Evolutionary conservation across 2,329 filamentous ascomycete genomes (phyloP), one percentile per base, ranked within the genome.

Genomic region (Epicoccum nigrum): DNA sequence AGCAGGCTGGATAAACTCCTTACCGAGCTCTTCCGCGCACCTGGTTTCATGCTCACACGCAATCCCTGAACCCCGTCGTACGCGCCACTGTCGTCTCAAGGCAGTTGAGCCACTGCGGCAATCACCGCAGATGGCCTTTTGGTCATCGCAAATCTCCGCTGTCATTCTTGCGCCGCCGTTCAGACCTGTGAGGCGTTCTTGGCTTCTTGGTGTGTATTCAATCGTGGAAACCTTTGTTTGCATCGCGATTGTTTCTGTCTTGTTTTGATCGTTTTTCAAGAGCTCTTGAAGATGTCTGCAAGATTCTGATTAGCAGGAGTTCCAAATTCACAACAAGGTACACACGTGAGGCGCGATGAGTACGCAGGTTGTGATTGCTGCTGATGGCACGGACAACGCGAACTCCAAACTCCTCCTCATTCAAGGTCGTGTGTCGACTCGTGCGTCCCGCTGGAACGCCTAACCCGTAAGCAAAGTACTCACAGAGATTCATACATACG

Each of bases 41-140:
- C 25, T 47, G 54, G 60, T 65, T 62, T 63, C 59, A 64, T 38
- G 46, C 39, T 57, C 31, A 23, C 38, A 47, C 49, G 25, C 23
- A 19, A 42, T 25, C 41, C 35, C 8, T 45, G 48, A 45, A 52
- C 48, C 39, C 52, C 55, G 40, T 52, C 21, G 37, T 46, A 42
- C 49, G 43, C 48, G 34, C 44, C 43, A 48, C 43, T 52, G 17
- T 48, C 51, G 51, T 51, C 40, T 42, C 35, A 45, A 38, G 44
- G 45, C 25, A 37, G 9, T 49, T 49, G 41, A 33, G 41, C 51
- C 45, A 54, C 35, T 28, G 31, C 51, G 20, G 45, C 30, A 45
- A 54, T 45, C 25, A 38, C 45, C 45, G 37, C 12, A 12, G 32
- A 33, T 23, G 32, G 38, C 12, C 27, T 17, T 32, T 16, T 28